These are phyloP conservation scores for Viola pubescens DNA, from an alignment of 441 rosid species.

Conservation along the genomic window DNA sequence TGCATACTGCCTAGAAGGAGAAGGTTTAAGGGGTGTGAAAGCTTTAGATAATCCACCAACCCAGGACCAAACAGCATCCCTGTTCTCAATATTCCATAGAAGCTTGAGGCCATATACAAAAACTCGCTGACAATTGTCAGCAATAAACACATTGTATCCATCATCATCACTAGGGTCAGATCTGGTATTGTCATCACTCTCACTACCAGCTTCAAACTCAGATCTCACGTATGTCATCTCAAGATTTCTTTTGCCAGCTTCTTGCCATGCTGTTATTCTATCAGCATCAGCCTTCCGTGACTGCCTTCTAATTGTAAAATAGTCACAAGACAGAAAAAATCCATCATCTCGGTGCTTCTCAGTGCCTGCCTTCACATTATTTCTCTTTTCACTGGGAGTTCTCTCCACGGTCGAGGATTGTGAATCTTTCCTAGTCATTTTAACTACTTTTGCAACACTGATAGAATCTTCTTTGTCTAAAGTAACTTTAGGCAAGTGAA, in stretches of 20 bases:
- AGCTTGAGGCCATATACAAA: conserved; percentile 97
- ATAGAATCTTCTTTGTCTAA: conserved; percentile 54
- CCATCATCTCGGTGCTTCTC: conserved; percentile 91
- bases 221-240: conserved; percentile 94
- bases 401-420: conserved; percentile 55
- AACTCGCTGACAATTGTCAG: conserved; percentile 94
- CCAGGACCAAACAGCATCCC: conserved; percentile 97
- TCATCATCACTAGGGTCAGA: conserved; percentile 98
- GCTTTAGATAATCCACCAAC: conserved; percentile 96
- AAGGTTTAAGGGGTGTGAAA: conserved; percentile 83
- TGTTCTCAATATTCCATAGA: conserved; percentile 81
- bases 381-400: conserved; percentile 57
- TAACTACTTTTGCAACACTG: conserved; percentile 47
- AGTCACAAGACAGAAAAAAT: conserved; percentile 87
- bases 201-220: conserved; percentile 94
- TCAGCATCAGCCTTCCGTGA: conserved; percentile 89
- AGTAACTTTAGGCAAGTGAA: conserved; percentile 75
- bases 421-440: conserved; percentile 49
- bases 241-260: conserved; percentile 90
- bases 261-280: conserved; percentile 96
- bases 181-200: conserved; percentile 79
- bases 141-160: conserved; percentile 87
- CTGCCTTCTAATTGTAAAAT: conserved; percentile 95
- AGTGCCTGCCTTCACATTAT: conserved; percentile 30
- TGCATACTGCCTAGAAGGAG: conserved; percentile 88